Base-by-base conservation (phyloP, 805 yeast genomes). In the Metschnikowia dekortorum region DNA sequence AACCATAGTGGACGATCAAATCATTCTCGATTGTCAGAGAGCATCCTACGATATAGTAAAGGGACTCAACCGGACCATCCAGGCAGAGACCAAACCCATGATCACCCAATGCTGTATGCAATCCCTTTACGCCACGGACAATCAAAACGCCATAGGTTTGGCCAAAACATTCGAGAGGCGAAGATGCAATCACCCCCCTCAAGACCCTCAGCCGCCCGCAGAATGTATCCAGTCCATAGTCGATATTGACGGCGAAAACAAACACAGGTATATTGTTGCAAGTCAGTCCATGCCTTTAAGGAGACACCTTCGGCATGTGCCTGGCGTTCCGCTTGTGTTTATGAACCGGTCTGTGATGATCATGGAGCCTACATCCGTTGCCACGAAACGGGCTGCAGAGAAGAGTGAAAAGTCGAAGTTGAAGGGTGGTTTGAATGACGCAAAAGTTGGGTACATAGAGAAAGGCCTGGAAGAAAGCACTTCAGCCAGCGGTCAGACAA, bases 71-170 rank as follows among this genome's bases (percentile, higher is more conserved):
- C 74, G 94, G 54, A 89, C 96, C 0, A 71, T 92, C 11, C 98
- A 92, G 65, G 88, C 84, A 10, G 91, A 87, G 59, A 81, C 84
- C 31, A 94, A 92, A 62, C 87, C 89, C 18, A 74, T 94, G 95
- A 87, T 94, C 48, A 89, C 99, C 2, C 98, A 94, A 67, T 94
- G 99, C 65, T 87, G 96, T 60, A 89, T 94, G 78, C 89, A 89
- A 63, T 85, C 87, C 16, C 71, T 94, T 31, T 94, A 94, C 66
- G 76, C 77, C 41, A 75, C 85, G 5, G 79, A 80, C 28, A 80
- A 88, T 61, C 91, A 88, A 60, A 74, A 70, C 4, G 96, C 96
- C 1, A 87, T 94, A 43, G 86, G 80, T 31, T 60, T 85, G 34
- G 98, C 96, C 8, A 94, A 90, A 65, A 63, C 73, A 2, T 85